Percentiles rank a stretch among this genome's conserved stretches.
These are phyloP conservation scores for Daedalea quercina DNA, from an alignment of 768 basidiomycete genomes.

Conservation along the genomic window DNA sequence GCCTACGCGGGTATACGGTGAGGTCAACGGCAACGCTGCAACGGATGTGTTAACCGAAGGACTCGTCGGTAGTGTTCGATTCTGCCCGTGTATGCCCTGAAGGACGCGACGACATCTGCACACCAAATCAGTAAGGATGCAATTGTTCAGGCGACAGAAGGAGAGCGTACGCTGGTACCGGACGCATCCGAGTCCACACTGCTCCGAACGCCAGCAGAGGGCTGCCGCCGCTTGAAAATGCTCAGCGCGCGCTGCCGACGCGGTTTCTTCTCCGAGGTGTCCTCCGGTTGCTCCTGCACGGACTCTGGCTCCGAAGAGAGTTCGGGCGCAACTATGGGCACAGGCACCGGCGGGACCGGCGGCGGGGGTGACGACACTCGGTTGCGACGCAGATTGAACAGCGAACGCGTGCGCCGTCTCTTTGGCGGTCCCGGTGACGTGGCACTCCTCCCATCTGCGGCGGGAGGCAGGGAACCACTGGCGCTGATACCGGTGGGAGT, in stretches of 20 bases:
- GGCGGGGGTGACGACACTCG: background rate
- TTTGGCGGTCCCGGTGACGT: background rate
- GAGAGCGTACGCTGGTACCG: background rate
- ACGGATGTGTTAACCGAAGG: background rate
- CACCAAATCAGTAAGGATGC: background rate
- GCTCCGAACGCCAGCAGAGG: constrained; percentile 8
- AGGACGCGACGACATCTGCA: background rate
- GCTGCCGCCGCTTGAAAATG: constrained; percentile 19
- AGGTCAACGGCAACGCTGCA: no score
- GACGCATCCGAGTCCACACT: constrained; percentile 18
- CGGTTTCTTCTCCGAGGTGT: background rate
- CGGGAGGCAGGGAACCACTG: background rate
- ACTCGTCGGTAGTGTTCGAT: background rate
- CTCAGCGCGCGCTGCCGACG: constrained; percentile 14
- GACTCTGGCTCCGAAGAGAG: constrained; percentile 13
- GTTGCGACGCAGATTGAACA: constrained; percentile 1
- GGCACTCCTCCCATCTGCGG: background rate
- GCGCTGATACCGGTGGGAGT: background rate
- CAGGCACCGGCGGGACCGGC: background rate
- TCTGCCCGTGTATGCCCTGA: background rate
- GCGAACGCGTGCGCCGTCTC: background rate
- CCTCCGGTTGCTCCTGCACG: background rate
- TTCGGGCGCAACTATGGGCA: constrained; percentile 7
- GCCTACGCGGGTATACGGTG: no score
- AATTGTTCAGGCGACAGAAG: background rate